Evolutionary conservation across 345 rosid genomes (phyloP), one percentile per base, ranked within the genome.

Genomic region (Hibiscus syriacus): DNA sequence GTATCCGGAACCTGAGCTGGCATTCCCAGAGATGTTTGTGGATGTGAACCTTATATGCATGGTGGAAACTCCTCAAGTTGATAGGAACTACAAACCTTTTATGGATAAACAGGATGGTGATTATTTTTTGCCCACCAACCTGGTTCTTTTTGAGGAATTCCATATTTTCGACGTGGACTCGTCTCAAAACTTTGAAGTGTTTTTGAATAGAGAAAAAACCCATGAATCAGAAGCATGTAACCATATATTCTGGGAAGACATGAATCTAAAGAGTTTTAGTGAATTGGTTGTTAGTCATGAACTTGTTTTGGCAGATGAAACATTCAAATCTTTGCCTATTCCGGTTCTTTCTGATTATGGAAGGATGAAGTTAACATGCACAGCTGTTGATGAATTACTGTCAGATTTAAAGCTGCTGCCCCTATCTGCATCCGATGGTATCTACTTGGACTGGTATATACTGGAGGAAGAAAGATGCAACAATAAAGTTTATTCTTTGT

Each of bases 361-460:
- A 72, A 76, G 74, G 59, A 66, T 64, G 60, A 84, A 66, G 70
- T 77, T 90, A 70, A 53, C 79, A 30, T 48, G 79, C 76, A 67
- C 79, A n/a, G 67, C 73, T 70, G 58, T 75, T 72, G 87, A 78
- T 72, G 79, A 79, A 72, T 73, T 70, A 36, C 72, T 89, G 55
- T 72, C 83, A 45, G 70, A 70, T 70, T 55, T 85, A 71, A 79
- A 82, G 81, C 81, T 76, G 66, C 74, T 70, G 55, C 79, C 81
- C 6, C 76, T 85, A 26, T 79, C 90, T 67, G 84, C 86, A 62
- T 87, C 95, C 54, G 81, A 86, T 82, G 87, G 82, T 76, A 91
- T 94, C 69, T 94, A 94, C 84, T 77, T 94, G 81, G 84, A 90
- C 70, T 91, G 93, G 97, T 79, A 80, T 75, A 85, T 91, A 60